Base-by-base conservation (phyloP, 176 grass and related monocot species). In the Puccinellia tenuiflora region DNA sequence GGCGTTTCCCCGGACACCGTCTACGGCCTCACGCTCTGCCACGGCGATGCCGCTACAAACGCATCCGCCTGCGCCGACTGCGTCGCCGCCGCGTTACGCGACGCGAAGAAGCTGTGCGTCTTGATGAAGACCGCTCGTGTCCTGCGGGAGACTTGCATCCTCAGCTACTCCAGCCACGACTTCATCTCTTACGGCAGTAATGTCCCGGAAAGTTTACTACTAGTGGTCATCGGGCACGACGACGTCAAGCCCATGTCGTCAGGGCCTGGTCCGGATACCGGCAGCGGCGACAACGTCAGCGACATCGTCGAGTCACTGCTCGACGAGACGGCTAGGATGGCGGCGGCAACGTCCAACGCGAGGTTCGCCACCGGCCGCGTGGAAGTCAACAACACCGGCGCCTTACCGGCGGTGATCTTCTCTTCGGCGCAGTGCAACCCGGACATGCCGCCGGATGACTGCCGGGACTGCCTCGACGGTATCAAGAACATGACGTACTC, bases 381-480 rank as follows among this genome's bases (percentile, higher is more conserved):
- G 28, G 46, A 52, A 12, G 46, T 75, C 35, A 85, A 24, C 35
- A 7, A 6, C 29, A 45, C 39, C 15, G 61, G 29, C 5, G 52
- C 80, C 6, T 55, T 29, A 30, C 57, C 57, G 57, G 12, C 73
- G 40, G 10, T 74, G 11, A 43, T 92, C 18, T 82, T 74, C 75
- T 80, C 78, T 17, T 3, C 79, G 31, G 56, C 63, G 33, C 90
- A 92, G 68, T 94, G 91, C 73, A 76, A 76, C 21, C 85, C 88
- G 21, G 79, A 83, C 26, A 3, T 94, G 59, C 39, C 46, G 0
- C 48, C 34, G 6, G 4, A 6, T 1, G 34, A 78, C 46, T 94
- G 91, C 79, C 9, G 28, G 2, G 37, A 38, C 2, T 94, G 91
- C 72, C 81, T 90, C 9, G 37, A 83, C 35, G 33, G 25, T 29